A percentile compares a stretch with the other conserved stretches of the same genome.
phyloP scores from a whole-genome alignment of 1,284 basidiomycete species.

The Austropuccinia psidii region DNA sequence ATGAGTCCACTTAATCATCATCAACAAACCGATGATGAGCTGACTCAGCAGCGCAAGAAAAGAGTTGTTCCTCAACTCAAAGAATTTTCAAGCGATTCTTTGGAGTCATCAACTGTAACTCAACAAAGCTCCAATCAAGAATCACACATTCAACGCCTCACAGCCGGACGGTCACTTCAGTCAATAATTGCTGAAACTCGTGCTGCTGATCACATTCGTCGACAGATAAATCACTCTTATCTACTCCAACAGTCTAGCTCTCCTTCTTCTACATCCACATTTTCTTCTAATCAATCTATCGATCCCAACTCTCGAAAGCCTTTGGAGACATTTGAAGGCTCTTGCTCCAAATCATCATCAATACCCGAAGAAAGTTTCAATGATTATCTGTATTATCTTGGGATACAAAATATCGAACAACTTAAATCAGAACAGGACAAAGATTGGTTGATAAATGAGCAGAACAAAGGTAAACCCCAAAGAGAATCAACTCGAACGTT shows the following conservation, averaged over 20 bases:
- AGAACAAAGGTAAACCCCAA: not conserved
- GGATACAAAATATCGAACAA: slow-evolving; percentile 13
- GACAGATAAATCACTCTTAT: slow-evolving; percentile 9
- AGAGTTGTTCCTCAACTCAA: not conserved
- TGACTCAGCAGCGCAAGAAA: no score
- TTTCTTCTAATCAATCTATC: not conserved
- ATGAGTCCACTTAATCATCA: not conserved
- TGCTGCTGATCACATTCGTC: slow-evolving; percentile 21
- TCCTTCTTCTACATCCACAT: not conserved
- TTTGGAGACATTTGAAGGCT: no score
- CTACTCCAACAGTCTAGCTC: slow-evolving; percentile 5
- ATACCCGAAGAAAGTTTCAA: not conserved
- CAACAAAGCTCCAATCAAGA: not conserved
- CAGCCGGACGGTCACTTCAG: slow-evolving; percentile 1
- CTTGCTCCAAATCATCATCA: not conserved
- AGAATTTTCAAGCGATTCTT: not conserved
- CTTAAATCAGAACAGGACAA: not conserved
- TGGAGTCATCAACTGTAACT: slow-evolving; percentile 2
- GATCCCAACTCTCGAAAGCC: not conserved
- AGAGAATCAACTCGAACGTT: not conserved
- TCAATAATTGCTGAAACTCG: slow-evolving; percentile 31
- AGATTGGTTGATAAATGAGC: not conserved
- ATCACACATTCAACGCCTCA: not conserved
- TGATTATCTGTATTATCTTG: slow-evolving; percentile 26
- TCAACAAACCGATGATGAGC: not conserved